A percentile compares a stretch with the other conserved stretches of the same genome.
phyloP scores from a whole-genome alignment of 2,329 filamentous ascomycete genomes.

The Nemania serpens region DNA sequence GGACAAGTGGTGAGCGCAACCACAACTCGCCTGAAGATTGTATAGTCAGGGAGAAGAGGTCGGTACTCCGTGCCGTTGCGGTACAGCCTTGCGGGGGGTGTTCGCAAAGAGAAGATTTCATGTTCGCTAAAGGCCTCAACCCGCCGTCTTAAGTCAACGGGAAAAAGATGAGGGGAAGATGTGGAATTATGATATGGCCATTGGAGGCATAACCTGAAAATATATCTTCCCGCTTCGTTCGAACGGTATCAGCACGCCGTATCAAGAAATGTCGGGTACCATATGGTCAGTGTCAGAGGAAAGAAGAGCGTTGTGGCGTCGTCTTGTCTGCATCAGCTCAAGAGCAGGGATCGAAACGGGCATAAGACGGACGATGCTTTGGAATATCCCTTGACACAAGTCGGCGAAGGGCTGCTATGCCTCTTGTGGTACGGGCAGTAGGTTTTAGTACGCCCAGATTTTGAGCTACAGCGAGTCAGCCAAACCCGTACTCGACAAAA shows the following conservation, averaged over 20 bases:
- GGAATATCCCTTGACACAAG: conserved; percentile 36
- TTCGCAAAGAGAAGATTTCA: conserved; percentile 12
- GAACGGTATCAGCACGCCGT: conserved; percentile 30
- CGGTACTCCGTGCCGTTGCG: conserved; percentile 1
- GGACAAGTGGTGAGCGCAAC: conserved; percentile 17
- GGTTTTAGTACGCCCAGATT: conserved; percentile 78
- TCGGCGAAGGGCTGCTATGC: conserved; percentile 14
- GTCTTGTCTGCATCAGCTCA: conserved; percentile 50
- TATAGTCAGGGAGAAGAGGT: conserved; percentile 15
- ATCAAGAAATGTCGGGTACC: conserved; percentile 37
- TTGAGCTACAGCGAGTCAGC: conserved; percentile 66
- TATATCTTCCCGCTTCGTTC: conserved; percentile 32
- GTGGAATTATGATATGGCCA: conserved; percentile 38
- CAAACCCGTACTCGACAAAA: conserved; percentile 46
- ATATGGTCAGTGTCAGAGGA: conserved; percentile 36
- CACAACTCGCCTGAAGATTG: conserved; percentile 12
- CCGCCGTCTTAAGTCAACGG: conserved; percentile 9
- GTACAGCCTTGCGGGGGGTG: conserved; percentile 3
- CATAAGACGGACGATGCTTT: conserved; percentile 48
- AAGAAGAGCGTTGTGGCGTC: conserved; percentile 53
- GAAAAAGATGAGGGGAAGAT: conserved; percentile 25
- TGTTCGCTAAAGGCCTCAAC: conserved; percentile 12
- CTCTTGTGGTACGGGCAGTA: conserved; percentile 16
- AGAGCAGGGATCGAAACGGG: conserved; percentile 47
- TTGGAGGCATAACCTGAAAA: conserved; percentile 32